These are phyloP conservation scores for Arthrobotrys iridis DNA, from an alignment of 2,329 filamentous ascomycete species.

Conservation along the genomic window DNA sequence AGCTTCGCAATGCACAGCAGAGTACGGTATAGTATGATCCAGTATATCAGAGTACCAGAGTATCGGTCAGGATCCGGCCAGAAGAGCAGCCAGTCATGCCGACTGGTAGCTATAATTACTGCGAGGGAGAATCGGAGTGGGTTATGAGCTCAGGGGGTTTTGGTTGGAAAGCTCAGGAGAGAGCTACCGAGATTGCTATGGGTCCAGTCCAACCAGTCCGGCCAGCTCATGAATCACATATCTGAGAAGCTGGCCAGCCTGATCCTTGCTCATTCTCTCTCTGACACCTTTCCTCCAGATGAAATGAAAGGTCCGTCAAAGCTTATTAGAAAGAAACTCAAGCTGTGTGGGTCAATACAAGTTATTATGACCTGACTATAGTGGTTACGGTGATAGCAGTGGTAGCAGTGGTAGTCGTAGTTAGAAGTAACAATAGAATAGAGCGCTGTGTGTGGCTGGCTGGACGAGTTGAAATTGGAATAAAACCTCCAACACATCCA, in stretches of 20 bases:
- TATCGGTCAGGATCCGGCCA: too few relatives aligned
- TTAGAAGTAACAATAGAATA: not conserved
- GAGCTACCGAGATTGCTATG: constrained; percentile 25
- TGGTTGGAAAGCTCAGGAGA: not conserved
- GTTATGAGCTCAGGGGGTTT: constrained; percentile 19
- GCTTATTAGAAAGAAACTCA: too few relatives aligned
- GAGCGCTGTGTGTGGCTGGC: not conserved
- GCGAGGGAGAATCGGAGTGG: not conserved
- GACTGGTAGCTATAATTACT: too few relatives aligned
- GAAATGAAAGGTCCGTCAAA: too few relatives aligned
- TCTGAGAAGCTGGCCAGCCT: too few relatives aligned
- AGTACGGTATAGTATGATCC: not conserved
- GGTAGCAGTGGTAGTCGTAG: not conserved
- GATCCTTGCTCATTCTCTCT: too few relatives aligned
- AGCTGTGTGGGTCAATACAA: too few relatives aligned
- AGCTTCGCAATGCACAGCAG: not conserved
- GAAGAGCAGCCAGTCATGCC: too few relatives aligned
- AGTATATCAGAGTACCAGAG: not conserved
- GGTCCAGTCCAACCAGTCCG: constrained; percentile 3
- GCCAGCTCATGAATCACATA: too few relatives aligned
- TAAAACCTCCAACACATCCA: not conserved
- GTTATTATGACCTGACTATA: too few relatives aligned
- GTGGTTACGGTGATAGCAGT: not conserved
- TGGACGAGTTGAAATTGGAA: not conserved
- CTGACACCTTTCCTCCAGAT: too few relatives aligned